phyloP scores from a whole-genome alignment of 176 grass and related monocot species.

The Avena atlantica region DNA sequence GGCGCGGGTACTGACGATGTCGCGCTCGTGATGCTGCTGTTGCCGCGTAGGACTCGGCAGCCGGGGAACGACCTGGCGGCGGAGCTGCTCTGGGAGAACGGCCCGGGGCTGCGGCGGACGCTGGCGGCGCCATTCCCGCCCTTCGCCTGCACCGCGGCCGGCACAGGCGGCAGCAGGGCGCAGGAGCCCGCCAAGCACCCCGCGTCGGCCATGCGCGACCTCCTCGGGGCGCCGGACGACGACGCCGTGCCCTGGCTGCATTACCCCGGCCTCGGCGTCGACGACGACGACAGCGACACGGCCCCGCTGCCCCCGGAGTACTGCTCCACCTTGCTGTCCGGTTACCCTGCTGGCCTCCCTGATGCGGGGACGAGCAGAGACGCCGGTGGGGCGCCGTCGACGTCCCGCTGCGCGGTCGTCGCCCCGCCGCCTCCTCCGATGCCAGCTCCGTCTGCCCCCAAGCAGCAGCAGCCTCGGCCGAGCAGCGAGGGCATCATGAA shows the following conservation, averaged over 20 bases:
- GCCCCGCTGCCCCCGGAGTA: slow-evolving; percentile 47
- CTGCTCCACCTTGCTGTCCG: slow-evolving; percentile 46
- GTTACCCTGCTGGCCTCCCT: neutral
- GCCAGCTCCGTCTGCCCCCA: neutral
- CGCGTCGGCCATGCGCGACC: neutral
- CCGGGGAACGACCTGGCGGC: slow-evolving; percentile 44
- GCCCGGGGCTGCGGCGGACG: slow-evolving; percentile 25
- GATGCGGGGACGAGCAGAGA: neutral
- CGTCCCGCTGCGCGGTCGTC: neutral
- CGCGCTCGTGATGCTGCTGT: neutral
- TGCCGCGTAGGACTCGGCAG: slow-evolving; percentile 5
- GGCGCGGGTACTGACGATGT: slow-evolving; percentile 2
- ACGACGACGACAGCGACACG: slow-evolving; percentile 37
- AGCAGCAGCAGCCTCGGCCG: neutral
- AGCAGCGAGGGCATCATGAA: slow-evolving; percentile 45
- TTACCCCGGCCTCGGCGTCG: slow-evolving; percentile 38
- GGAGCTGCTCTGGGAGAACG: slow-evolving; percentile 48
- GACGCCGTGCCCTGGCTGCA: slow-evolving; percentile 57
- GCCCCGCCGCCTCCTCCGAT: neutral
- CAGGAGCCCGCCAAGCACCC: slow-evolving; percentile 42
- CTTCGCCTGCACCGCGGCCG: slow-evolving; percentile 45
- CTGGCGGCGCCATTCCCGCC: slow-evolving; percentile 52
- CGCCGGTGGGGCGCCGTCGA: neutral
- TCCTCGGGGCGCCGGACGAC: neutral
- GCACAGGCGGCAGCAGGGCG: neutral